Evolutionary conservation across 306 rosid genomes (phyloP), one percentile per base, ranked within the genome.

Genomic region (Abrus precatorius): DNA sequence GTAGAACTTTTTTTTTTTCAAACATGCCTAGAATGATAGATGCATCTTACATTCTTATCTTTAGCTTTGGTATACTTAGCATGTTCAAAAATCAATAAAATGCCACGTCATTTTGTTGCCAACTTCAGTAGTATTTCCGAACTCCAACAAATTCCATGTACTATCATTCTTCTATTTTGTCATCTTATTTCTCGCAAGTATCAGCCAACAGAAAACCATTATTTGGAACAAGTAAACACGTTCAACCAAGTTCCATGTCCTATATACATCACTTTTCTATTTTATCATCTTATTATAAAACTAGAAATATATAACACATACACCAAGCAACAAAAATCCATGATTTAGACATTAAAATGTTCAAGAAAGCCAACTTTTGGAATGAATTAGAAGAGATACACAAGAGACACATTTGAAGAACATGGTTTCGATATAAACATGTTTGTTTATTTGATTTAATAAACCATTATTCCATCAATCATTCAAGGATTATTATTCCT

Each of bases 381-480:
- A 74, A 43, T 74, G 85, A 81, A 55, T 47, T 36, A 32, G 63
- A 47, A 30, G 45, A 62, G 71, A 38, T 28, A 63, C 36, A 63
- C 33, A 67, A 64, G 62, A 55, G 27, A 61, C 11, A 28, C 28
- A 48, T 49, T 69, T 69, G 12, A 49, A 69, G 44, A 48, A 30
- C 74, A 48, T 48, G 74, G 41, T 47, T 14, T 69, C 41, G 20
- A 69, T 29, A 30, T 14, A 48, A 72, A 57, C 52, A 20, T 6
- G 3, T 72, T 54, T 2, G 38, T 29, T n/a, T 60, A 57, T 69
- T 75, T 6, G 76, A 77, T 57, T 43, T 57, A 56, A 81, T 67
- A 77, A 59, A 11, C 2, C 76, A 68, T 55, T 53, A 60, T 47
- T 75, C 61, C 45, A 72, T 83, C 83, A 88, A 85, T 85, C 89